These are phyloP conservation scores for Isoetes engelmannii DNA, from an alignment of 83 land plant genomes.

Conservation along the genomic window DNA sequence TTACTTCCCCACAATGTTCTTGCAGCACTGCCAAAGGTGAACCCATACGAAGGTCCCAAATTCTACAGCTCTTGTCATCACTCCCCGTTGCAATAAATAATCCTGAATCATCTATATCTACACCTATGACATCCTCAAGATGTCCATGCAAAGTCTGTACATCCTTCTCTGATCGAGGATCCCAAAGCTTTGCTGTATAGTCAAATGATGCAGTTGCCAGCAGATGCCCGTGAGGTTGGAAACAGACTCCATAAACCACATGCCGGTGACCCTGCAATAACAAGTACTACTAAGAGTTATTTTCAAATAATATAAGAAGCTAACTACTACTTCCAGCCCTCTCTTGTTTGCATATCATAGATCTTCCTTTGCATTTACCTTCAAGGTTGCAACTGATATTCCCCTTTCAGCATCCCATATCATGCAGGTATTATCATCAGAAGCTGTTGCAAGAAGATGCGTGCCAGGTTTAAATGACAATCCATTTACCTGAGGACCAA, in stretches of 20 bases:
- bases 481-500: constrained; percentile 29
- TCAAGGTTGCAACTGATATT: constrained; percentile 27
- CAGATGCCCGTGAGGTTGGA: constrained; percentile 32
- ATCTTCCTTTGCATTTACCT: no score
- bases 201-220: constrained; percentile 38
- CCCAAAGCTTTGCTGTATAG: constrained; percentile 38
- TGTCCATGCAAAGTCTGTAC: constrained; percentile 37
- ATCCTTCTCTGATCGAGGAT: constrained; percentile 28
- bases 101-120: constrained; percentile 38
- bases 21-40: constrained; percentile 23
- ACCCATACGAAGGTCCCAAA: constrained; percentile 36
- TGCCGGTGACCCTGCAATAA: constrained; percentile 33
- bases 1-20: constrained; percentile 36
- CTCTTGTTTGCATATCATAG: no score
- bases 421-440: constrained; percentile 36
- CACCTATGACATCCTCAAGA: constrained; percentile 38
- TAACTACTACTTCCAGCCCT: no score
- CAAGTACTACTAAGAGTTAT: background rate
- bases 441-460: constrained; percentile 34
- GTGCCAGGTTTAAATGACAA: constrained; percentile 35
- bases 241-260: constrained; percentile 39
- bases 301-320: no score
- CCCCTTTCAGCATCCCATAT: constrained; percentile 44
- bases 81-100: constrained; percentile 32
- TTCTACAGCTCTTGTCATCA: constrained; percentile 36